Evolutionary conservation across 495 filamentous ascomycete genomes (phyloP), one percentile per base, ranked within the genome.

Genomic region (Amniculicola lignicola): DNA sequence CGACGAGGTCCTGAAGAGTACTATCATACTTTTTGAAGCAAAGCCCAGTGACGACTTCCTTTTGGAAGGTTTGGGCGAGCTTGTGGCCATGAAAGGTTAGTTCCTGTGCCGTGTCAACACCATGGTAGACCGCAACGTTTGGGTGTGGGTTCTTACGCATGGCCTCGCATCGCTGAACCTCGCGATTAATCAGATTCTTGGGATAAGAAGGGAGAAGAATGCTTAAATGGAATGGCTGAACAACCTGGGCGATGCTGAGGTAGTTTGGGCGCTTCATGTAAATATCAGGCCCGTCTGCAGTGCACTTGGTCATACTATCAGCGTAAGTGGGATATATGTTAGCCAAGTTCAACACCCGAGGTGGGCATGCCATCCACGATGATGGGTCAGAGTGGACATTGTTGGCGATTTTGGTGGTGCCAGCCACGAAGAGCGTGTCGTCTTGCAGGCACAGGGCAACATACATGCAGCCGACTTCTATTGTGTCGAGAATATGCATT

Each of bases 21-120:
- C 29, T 6, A n/a, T 39, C 6, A 21, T 51, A 51, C 29, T 29
- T 11, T 12, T 51, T 39, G 47, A 51, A 51, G 33, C 11, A 19
- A 15, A 51, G 15, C 3, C 31, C 47, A 10, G 10, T 35, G 4
- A 48, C 27, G n/a, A 12, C 4, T 15, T 48, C 27, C 24, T 11
- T 16, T 35, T 35, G 16, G 18, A 45, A 45, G 4, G 16, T 7
- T 22, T 24, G 9, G 16, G 11, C 5, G 18, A 4, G 21, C 42
- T 14, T 14, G 11, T 5, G 10, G 22, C 22, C 22, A 5, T 7
- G 9, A 5, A 5, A 11, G 9, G 23, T 6, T 7, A 21, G 9
- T 40, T 7, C 37, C 7, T 6, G 15, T 7, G 9, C 11, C 9
- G 18, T 19, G 18, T 18, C 7, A 28, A 45, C 42, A 45, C 23